Base-by-base conservation (phyloP, 805 yeast genomes). In the Ogataea neopini region DNA sequence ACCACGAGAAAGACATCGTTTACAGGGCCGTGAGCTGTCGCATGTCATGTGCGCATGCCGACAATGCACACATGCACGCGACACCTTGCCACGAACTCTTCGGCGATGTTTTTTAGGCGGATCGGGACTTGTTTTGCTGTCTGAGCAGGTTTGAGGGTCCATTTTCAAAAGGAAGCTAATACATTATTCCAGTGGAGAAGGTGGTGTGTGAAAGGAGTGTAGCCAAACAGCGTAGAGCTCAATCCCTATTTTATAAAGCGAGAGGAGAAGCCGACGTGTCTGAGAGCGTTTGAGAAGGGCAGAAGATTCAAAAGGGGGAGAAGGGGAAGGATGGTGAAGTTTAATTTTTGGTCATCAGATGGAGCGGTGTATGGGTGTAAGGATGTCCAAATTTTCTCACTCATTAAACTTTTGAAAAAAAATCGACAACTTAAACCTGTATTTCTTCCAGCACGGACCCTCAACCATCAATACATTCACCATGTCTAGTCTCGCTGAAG, bases 41-140 rank as follows among this genome's bases (percentile, higher is more conserved):
- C 99, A 92, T 0, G 97, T 88, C 74, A 91, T 80, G 64, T 92
- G 99, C 2, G 96, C 87, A 58, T 82, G 80, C 50, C 91, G 90
- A 62, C 99, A 92, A 67, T 91, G 94, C 34, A 80, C 79, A 58
- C 99, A 92, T 4, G 99, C 98, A 47, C 96, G 74, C 6, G 83
- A 74, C 0, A 94, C 91, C 62, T 91, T 91, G 59, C 77, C 77
- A 15, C 47, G 49, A 35, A 83, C 74, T 23, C 70, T 66, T 30
- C 64, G 50, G 19, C 72, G 51, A 29, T 50, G 48, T 25, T 33
- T 44, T 49, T 48, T 42, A 25, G 42, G 42, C 42, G 42, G 34
- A 39, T 26, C 33, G n/a, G 33, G 33, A 14, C 37, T 45, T 6
- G 25, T 22, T 14, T 19, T 6, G 36, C 22, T 13, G 36, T 40